Evolutionary conservation across 495 filamentous ascomycete genomes (phyloP).

Genomic region (Penicillium roqueforti): DNA sequence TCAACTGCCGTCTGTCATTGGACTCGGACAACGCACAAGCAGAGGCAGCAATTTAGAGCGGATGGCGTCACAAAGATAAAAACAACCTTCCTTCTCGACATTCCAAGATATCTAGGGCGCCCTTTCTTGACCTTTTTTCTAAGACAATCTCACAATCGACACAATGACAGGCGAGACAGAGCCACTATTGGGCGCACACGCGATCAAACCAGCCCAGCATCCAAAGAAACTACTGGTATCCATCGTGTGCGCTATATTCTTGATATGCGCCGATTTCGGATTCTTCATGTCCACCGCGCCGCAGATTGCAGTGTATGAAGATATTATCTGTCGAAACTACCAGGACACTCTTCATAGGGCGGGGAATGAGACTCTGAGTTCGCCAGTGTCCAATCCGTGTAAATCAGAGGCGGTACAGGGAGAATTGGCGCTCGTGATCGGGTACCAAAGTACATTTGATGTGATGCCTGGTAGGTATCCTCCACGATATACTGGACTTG

Average conservation of each 20-base stretch:
- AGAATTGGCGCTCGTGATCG: slow-evolving; percentile 39
- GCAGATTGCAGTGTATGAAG: slow-evolving; percentile 35
- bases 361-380: background rate
- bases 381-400: slow-evolving; percentile 20
- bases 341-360: slow-evolving; percentile 11
- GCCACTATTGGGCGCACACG: background rate
- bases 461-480: slow-evolving; percentile 29
- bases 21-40: background rate
- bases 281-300: slow-evolving; percentile 28
- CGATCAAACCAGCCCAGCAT: background rate
- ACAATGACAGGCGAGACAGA: background rate
- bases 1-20: background rate
- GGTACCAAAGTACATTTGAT: slow-evolving; percentile 39
- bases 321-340: slow-evolving; percentile 39
- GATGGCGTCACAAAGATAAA: background rate
- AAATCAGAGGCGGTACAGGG: slow-evolving; percentile 43
- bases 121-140: background rate
- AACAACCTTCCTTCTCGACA: background rate
- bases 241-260: slow-evolving; percentile 15
- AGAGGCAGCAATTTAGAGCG: background rate
- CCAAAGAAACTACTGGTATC: slow-evolving; percentile 20
- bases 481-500: background rate
- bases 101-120: background rate
- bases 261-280: slow-evolving; percentile 26
- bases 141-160: background rate